These are phyloP conservation scores for Nyssa sinensis DNA, from an alignment of 148 eudicot genomes.

Conservation along the genomic window DNA sequence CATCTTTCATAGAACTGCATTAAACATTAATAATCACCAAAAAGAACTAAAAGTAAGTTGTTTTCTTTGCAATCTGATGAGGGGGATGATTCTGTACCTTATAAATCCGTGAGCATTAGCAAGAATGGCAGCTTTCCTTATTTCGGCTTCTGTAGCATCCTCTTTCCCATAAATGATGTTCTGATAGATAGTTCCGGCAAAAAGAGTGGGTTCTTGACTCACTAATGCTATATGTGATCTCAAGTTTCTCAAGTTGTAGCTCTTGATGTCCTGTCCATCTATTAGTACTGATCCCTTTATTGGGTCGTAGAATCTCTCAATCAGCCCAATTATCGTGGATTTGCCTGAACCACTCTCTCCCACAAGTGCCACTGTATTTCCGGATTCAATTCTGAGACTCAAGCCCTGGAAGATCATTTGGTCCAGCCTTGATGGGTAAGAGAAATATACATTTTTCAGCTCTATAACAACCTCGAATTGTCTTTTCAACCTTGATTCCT, in stretches of 20 bases:
- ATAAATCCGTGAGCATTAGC: slow-evolving; percentile 24
- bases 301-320: slow-evolving; percentile 22
- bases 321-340: slow-evolving; percentile 16
- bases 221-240: slow-evolving; percentile 23
- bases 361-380: slow-evolving; percentile 15
- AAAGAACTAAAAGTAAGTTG: not conserved
- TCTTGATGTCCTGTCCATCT: slow-evolving; percentile 16
- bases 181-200: slow-evolving; percentile 18
- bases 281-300: slow-evolving; percentile 14
- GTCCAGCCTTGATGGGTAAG: slow-evolving; percentile 15
- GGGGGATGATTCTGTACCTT: slow-evolving; percentile 1
- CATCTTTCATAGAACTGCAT: slow-evolving; percentile 26
- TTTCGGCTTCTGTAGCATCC: slow-evolving; percentile 17
- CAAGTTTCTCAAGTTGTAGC: slow-evolving; percentile 17
- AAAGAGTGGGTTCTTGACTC: slow-evolving; percentile 23
- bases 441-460: slow-evolving; percentile 8
- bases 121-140: slow-evolving; percentile 11
- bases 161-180: slow-evolving; percentile 20
- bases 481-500: not conserved
- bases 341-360: slow-evolving; percentile 22
- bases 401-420: slow-evolving; percentile 14
- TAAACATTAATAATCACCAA: not conserved
- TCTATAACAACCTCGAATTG: slow-evolving; percentile 12
- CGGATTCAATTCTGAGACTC: slow-evolving; percentile 8
- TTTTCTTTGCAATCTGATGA: not conserved